These are phyloP conservation scores for Solanum appendiculatum DNA, from an alignment of 257 asterid species.

Conservation along the genomic window DNA sequence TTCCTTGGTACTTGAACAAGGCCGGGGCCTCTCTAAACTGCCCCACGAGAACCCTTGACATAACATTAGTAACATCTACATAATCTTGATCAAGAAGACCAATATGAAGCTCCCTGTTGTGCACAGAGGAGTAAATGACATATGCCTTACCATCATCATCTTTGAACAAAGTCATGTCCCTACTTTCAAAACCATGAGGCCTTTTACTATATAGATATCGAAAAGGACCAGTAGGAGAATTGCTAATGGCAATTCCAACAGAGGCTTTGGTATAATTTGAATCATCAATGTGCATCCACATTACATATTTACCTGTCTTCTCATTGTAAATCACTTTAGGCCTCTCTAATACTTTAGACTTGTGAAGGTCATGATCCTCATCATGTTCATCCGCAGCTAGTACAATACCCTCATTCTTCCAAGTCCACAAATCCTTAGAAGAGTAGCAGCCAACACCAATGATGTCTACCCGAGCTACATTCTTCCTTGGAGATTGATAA, in stretches of 20 bases:
- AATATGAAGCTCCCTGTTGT: constrained; percentile 60
- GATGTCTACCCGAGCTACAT: constrained; percentile 57
- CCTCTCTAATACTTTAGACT: constrained; percentile 50
- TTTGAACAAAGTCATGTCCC: constrained; percentile 64
- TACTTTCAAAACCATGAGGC: constrained; percentile 66
- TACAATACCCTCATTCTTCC: constrained; percentile 64
- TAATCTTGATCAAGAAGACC: constrained; percentile 34
- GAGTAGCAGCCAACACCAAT: constrained; percentile 70
- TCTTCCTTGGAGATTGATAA: constrained; percentile 17
- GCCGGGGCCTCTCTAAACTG: constrained; percentile 71
- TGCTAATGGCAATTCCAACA: constrained; percentile 46
- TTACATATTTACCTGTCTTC: constrained; percentile 29
- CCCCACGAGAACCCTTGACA: constrained; percentile 38
- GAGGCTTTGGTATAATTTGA: constrained; percentile 50
- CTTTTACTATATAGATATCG: constrained; percentile 32
- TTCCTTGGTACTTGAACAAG: constrained; percentile 41
- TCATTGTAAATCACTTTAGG: constrained; percentile 68
- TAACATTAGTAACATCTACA: constrained; percentile 17
- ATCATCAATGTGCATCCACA: constrained; percentile 81
- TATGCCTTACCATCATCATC: constrained; percentile 53
- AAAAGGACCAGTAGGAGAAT: constrained; percentile 52
- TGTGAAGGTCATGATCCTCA: constrained; percentile 44
- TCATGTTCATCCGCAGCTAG: constrained; percentile 31
- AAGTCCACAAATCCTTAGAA: constrained; percentile 48
- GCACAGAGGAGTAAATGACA: constrained; percentile 41